A percentile compares a stretch with the other conserved stretches of the same genome.
Conservation (phyloP, 441 rosid species). For the Gossypium schwendimanii region DNA sequence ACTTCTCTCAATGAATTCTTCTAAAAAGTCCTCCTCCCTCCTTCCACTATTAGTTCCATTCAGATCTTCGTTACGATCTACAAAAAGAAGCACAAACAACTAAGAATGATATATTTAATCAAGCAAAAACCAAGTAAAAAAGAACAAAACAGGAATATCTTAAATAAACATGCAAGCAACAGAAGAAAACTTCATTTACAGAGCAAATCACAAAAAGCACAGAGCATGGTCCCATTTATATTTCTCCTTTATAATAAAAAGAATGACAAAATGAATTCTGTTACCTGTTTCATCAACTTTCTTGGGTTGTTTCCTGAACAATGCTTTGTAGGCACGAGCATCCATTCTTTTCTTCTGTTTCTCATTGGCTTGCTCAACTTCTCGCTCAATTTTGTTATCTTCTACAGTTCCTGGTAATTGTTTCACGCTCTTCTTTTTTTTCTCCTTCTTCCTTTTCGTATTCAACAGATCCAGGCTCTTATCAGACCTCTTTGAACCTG, state of each 20-base stretch:
- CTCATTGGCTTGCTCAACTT: constrained; percentile 3
- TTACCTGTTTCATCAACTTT: constrained; percentile 7
- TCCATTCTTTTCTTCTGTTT: constrained; percentile 11
- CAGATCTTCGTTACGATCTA: background rate
- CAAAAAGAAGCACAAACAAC: background rate
- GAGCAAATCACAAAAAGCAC: background rate
- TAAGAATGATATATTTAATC: background rate
- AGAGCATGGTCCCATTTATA: background rate
- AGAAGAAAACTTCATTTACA: background rate
- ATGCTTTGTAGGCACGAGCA: constrained; percentile 9
- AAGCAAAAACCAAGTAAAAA: constrained; percentile 3
- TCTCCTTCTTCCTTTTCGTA: constrained; percentile 26
- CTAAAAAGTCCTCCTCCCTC: background rate
- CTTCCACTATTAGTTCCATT: background rate
- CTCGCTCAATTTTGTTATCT: constrained; percentile 18
- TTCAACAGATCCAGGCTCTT: constrained; percentile 22
- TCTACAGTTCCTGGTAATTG: constrained; percentile 34
- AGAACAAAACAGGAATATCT: background rate
- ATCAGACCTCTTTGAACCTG: constrained; percentile 33
- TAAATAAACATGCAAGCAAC: background rate
- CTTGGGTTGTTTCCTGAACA: background rate
- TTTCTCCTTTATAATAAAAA: background rate
- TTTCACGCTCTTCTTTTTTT: constrained; percentile 31
- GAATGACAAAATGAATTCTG: background rate
- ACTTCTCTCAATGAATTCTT: background rate